Evolutionary conservation across 2,329 filamentous ascomycete genomes (phyloP).

Genomic region (Stromatinia cepivora): DNA sequence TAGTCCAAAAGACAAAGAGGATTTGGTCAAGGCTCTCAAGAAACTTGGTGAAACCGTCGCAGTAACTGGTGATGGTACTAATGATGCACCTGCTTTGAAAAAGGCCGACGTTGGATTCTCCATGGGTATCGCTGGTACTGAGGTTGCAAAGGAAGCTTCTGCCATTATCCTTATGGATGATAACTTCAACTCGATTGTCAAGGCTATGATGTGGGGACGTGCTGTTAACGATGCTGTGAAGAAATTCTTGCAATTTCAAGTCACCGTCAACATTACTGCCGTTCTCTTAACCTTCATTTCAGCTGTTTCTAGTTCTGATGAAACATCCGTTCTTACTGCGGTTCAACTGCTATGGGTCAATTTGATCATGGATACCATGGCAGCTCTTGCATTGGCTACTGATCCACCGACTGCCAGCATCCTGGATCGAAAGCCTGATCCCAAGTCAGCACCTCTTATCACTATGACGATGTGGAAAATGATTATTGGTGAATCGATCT

Average conservation of each 20-base stretch:
- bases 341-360: slow-evolving; percentile 84
- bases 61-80: slow-evolving; percentile 66
- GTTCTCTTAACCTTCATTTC: slow-evolving; percentile 77
- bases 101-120: slow-evolving; percentile 67
- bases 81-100: slow-evolving; percentile 65
- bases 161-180: slow-evolving; percentile 64
- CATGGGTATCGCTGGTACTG: slow-evolving; percentile 66
- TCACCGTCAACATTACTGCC: slow-evolving; percentile 78
- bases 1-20: slow-evolving; percentile 68
- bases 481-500: slow-evolving; percentile 90
- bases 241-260: slow-evolving; percentile 58
- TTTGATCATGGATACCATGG: slow-evolving; percentile 83
- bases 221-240: slow-evolving; percentile 56
- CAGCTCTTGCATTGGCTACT: slow-evolving; percentile 72
- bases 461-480: slow-evolving; percentile 98
- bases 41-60: slow-evolving; percentile 66
- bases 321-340: slow-evolving; percentile 71
- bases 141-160: slow-evolving; percentile 63
- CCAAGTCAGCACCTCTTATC: slow-evolving; percentile 74
- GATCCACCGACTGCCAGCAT: slow-evolving; percentile 70
- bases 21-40: slow-evolving; percentile 63
- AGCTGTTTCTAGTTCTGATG: slow-evolving; percentile 62
- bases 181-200: slow-evolving; percentile 63
- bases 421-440: slow-evolving; percentile 71
- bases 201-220: slow-evolving; percentile 61